Conservation (phyloP, 805 yeast genomes). For the Yarrowia sp. region DNA sequence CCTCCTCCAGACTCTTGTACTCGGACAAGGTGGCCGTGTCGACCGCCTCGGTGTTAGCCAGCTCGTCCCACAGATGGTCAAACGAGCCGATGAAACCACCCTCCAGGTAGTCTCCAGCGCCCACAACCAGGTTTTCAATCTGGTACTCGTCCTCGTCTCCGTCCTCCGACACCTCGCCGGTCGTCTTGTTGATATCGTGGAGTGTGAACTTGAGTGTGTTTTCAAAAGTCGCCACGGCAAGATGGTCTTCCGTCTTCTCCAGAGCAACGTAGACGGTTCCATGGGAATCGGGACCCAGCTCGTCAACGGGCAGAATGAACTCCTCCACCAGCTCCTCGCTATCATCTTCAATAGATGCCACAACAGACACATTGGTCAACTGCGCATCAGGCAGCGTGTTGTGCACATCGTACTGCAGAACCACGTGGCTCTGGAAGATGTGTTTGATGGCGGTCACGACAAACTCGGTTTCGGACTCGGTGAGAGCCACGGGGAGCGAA, state of each 20-base stretch:
- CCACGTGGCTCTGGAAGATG: constrained; percentile 66
- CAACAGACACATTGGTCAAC: constrained; percentile 71
- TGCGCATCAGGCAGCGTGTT: constrained; percentile 81
- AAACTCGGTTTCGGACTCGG: constrained; percentile 92
- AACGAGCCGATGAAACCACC: constrained; percentile 80
- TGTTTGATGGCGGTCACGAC: constrained; percentile 84
- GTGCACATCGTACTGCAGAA: constrained; percentile 77
- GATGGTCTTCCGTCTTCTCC: constrained; percentile 50
- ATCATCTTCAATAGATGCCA: constrained; percentile 39
- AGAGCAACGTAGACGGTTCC: constrained; percentile 80
- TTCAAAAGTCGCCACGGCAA: constrained; percentile 50
- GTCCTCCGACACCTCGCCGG: constrained; percentile 67
- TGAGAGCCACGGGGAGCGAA: constrained; percentile 61
- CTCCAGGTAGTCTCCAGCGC: constrained; percentile 75
- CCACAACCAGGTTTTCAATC: constrained; percentile 71
- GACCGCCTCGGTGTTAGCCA: constrained; percentile 52
- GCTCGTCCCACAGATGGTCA: constrained; percentile 68
- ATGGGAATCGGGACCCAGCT: constrained; percentile 64
- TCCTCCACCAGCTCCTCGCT: constrained; percentile 63
- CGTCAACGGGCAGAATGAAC: constrained; percentile 69
- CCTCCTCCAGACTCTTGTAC: constrained; percentile 49
- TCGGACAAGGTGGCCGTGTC: constrained; percentile 66
- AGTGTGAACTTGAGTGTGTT: constrained; percentile 71
- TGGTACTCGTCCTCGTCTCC: constrained; percentile 94
- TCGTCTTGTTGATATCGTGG: constrained; percentile 73